Base-by-base conservation (phyloP, 371 early-diverging fungal genomes). In the Capniomyces stellatus region DNA sequence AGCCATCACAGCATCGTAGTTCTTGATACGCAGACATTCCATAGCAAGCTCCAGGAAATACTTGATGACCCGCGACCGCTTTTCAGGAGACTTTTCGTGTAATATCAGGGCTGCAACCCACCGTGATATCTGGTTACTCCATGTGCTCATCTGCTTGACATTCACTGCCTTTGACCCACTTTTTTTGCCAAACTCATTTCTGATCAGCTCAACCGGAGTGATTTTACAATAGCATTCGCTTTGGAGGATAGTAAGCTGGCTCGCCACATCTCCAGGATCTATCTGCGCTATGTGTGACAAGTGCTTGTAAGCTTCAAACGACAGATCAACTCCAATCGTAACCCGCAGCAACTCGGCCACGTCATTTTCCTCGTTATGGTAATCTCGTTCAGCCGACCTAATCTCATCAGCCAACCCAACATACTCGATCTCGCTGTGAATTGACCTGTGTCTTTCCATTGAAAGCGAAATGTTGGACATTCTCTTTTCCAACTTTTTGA, bases 1-100 rank as follows among this genome's bases (percentile, higher is more conserved):
- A 1, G 89, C 82, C 74, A 85, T 79, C 21, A 87, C 61, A 0
- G 85, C 78, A 54, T 85, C 81, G 59, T 75, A 89, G 63, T 91
- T 91, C 52, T 82, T 76, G 19, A 89, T 59, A 31, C 69, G 72
- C 8, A 82, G 58, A 30, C 58, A 58, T 43, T 72, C 77, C 43
- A 72, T 75, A 23, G 71, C 82, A 10, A 81, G 72, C 57, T 78
- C 73, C 51, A 79, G 74, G 71, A 76, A 83, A 44, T 72, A 78
- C 43, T 77, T 78, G n/a, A 83, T 57, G 29, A 58, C 50, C 42
- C 85, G 63, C 51, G 76, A 77, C 10, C 89, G 75, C 41, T 75
- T 75, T 58, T 83, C 83, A 2, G 71, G 58, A 21, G 85, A 82
- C 19, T 58, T 35, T 58, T 84, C 86, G 6, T 58, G 58, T 27